Percentiles rank a stretch among this genome's conserved stretches.
These are phyloP conservation scores for Camillea tinctor DNA, from an alignment of 2,329 filamentous ascomycete genomes.

Conservation along the genomic window DNA sequence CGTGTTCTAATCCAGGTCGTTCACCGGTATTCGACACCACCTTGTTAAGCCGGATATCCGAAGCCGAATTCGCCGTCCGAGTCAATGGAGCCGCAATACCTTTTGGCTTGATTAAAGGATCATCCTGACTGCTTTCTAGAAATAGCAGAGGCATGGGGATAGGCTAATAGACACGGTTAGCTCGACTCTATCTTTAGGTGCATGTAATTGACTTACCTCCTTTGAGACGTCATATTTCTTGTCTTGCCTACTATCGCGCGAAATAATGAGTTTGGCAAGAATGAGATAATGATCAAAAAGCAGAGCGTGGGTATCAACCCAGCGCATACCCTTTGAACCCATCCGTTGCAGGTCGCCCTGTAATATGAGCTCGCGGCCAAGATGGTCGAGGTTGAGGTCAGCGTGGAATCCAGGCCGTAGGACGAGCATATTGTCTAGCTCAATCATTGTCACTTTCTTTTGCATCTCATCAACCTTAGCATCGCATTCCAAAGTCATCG, in stretches of 20 bases:
- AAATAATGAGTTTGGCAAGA: constrained; percentile 74
- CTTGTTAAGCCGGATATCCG: constrained; percentile 58
- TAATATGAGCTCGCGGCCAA: constrained; percentile 87
- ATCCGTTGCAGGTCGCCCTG: constrained; percentile 87
- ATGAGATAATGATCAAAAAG: constrained; percentile 97
- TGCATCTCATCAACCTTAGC: constrained; percentile 87
- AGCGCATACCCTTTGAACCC: constrained; percentile 84
- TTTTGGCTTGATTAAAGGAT: constrained; percentile 81
- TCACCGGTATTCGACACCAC: constrained; percentile 50
- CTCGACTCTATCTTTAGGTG: background rate
- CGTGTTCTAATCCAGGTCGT: constrained; percentile 64
- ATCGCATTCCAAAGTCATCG: constrained; percentile 88
- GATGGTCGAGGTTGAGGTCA: constrained; percentile 87
- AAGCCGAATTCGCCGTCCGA: constrained; percentile 60
- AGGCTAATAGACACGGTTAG: constrained; percentile 49
- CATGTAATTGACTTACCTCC: constrained; percentile 53
- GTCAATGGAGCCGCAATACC: constrained; percentile 64
- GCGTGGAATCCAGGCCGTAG: constrained; percentile 84
- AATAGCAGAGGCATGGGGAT: constrained; percentile 97
- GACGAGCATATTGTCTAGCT: constrained; percentile 79
- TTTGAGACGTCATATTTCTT: constrained; percentile 95
- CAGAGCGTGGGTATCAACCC: constrained; percentile 90
- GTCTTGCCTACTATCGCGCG: constrained; percentile 67
- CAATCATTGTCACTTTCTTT: constrained; percentile 85
- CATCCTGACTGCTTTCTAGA: constrained; percentile 88